phyloP scores from a whole-genome alignment of 106 monocot species.

The Allium fistulosum region DNA sequence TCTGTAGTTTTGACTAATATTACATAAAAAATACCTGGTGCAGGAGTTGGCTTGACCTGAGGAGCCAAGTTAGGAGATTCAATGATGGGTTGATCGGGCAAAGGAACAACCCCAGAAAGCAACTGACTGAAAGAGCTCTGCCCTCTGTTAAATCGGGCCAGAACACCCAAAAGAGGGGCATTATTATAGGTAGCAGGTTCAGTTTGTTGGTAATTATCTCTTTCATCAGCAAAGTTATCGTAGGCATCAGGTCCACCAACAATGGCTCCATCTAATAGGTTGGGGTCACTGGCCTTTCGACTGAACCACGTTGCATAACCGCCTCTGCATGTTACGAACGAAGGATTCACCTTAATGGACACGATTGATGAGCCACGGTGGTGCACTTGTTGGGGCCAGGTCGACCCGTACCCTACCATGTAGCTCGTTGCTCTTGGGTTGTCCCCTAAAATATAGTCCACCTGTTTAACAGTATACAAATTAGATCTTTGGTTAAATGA shows the following conservation, averaged over 20 bases:
- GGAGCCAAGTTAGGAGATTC: constrained; percentile 1
- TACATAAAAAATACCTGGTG: constrained; percentile 16
- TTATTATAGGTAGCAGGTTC: constrained; percentile 92
- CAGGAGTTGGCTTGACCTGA: constrained; percentile 20
- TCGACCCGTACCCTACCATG: constrained; percentile 91
- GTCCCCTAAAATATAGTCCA: constrained; percentile 93
- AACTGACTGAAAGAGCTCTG: constrained; percentile 39
- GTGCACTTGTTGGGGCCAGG: constrained; percentile 85
- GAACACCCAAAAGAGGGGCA: constrained; percentile 78
- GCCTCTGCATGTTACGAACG: constrained; percentile 71
- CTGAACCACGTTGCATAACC: constrained; percentile 74
- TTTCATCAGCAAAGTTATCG: constrained; percentile 81
- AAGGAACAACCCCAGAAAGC: constrained; percentile 19
- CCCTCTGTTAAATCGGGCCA: constrained; percentile 71
- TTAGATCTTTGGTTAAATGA: no score
- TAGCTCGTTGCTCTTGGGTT: constrained; percentile 95
- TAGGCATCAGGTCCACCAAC: constrained; percentile 88
- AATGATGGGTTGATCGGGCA: constrained; percentile 3
- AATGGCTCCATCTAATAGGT: constrained; percentile 78
- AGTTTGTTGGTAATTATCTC: constrained; percentile 86
- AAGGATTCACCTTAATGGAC: constrained; percentile 64
- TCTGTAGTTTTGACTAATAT: not conserved
- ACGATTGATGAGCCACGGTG: constrained; percentile 93
- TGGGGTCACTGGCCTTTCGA: constrained; percentile 63
- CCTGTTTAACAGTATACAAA: constrained; percentile 16